Base-by-base conservation (phyloP, 176 grass and related monocot species). In the Ampelocalamus luodianensis region DNA sequence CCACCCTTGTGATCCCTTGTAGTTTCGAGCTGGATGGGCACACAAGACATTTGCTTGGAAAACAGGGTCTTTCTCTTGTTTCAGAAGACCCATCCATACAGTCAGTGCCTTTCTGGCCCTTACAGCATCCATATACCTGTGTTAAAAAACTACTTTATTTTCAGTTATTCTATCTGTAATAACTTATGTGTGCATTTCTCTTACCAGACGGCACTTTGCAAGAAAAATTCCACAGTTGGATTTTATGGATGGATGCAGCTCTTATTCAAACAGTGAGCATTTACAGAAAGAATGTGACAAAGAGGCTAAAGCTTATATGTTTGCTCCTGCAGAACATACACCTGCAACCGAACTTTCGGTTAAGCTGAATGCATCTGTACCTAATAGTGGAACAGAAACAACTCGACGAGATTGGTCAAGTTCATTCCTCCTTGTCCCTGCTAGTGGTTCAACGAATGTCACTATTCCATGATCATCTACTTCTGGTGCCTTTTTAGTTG, bases 401-500 rank as follows among this genome's bases (percentile, higher is more conserved):
- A 86, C 68, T 90, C 81, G 82, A 26, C 84, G 89, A 70, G 78
- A 74, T 88, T 98, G 96, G 96, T 95, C 96, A 24, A 93, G 71
- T 76, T 83, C 93, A 71, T 98, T 98, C 74, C 71, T 94, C 70
- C 89, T 98, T 83, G 73, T 90, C 71, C 89, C 93, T 76, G 86
- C 89, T 74, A 93, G 93, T 91, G 96, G 93, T 77, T 95, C 96
- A 59, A 85, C 83, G 26, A 95, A 87, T 71, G 69, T 95, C 74
- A 85, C 72, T 68, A 72, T 98, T 87, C 96, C 96, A 27, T 86
- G 89, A 54, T 88, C 89, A 75, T 92, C 80, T 83, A 77, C 81
- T 82, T 83, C 91, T 80, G 93, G 87, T 83, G 91, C 96, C 44
- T 95, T 92, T 91, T 90, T 98, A 87, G 62, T 95, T 78, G 85